Evolutionary conservation across 2,329 filamentous ascomycete genomes (phyloP).

Genomic region (Coniosporium tulheliwenetii): DNA sequence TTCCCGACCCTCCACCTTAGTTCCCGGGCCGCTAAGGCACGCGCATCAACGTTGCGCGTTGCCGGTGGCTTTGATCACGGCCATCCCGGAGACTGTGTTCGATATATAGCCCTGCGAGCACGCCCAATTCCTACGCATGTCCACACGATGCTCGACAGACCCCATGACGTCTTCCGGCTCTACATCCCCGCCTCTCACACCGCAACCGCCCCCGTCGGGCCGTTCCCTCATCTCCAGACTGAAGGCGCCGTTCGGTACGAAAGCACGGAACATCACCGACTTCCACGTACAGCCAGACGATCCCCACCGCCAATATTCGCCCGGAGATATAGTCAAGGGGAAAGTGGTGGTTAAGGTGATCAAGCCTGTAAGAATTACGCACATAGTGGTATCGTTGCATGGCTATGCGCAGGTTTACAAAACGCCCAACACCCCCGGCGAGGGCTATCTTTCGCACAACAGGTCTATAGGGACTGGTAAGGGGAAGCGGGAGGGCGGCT

Average conservation of each 20-base stretch:
- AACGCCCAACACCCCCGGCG: conserved; percentile 45
- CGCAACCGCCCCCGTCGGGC: conserved; percentile 5
- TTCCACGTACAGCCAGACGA: conserved; percentile 66
- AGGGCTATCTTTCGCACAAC: conserved; percentile 31
- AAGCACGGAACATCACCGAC: conserved; percentile 53
- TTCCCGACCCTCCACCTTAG: too few relatives aligned
- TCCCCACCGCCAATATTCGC: conserved; percentile 60
- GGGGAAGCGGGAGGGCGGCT: conserved; percentile 35
- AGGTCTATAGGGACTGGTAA: conserved; percentile 37
- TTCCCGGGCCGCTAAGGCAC: too few relatives aligned
- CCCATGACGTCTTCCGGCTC: too few relatives aligned
- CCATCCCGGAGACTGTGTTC: too few relatives aligned
- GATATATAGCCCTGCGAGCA: too few relatives aligned
- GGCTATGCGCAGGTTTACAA: conserved; percentile 70
- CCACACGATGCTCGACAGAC: too few relatives aligned
- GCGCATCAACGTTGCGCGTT: too few relatives aligned
- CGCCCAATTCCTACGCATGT: too few relatives aligned
- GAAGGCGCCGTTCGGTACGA: conserved; percentile 37
- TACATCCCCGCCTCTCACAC: too few relatives aligned
- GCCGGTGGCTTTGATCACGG: too few relatives aligned
- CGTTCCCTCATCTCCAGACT: conserved; percentile 35
- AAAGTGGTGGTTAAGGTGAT: conserved; percentile 56
- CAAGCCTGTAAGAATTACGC: conserved; percentile 63
- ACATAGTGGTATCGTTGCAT: conserved; percentile 62
- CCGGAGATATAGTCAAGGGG: conserved; percentile 60